These are phyloP conservation scores for Didymella arachidicola DNA, from an alignment of 2,329 filamentous ascomycete genomes.

Conservation along the genomic window DNA sequence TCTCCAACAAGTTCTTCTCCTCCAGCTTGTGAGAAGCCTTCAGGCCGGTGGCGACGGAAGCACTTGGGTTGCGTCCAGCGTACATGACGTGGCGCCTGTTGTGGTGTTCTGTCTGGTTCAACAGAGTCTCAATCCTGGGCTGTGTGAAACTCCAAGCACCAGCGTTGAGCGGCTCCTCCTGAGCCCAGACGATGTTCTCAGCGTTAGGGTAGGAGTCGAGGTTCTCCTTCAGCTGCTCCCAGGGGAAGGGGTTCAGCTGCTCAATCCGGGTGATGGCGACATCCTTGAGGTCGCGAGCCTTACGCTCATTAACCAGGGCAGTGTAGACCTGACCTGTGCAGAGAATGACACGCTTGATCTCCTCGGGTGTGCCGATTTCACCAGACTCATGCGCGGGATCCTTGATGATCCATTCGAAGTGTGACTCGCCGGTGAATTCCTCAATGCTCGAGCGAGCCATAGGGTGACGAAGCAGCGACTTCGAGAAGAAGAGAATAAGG, in stretches of 20 bases:
- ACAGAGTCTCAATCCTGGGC: constrained; percentile 92
- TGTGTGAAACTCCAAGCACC: constrained; percentile 98
- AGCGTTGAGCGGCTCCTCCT: constrained; percentile 97
- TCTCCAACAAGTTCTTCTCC: constrained; percentile 80
- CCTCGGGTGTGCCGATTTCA: constrained; percentile 77
- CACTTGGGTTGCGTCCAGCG: constrained; percentile 90
- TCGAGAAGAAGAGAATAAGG: constrained; percentile 97
- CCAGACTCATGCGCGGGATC: constrained; percentile 83
- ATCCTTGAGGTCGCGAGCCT: constrained; percentile 84
- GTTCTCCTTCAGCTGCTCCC: constrained; percentile 96
- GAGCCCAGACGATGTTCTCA: constrained; percentile 95
- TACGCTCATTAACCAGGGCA: constrained; percentile 88
- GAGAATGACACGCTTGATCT: constrained; percentile 93
- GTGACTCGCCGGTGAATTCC: constrained; percentile 87
- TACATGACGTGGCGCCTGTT: constrained; percentile 97
- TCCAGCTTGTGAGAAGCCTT: constrained; percentile 91
- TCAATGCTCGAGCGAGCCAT: constrained; percentile 87
- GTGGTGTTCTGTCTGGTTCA: constrained; percentile 93
- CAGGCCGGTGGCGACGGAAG: constrained; percentile 90
- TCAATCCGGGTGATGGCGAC: constrained; percentile 95
- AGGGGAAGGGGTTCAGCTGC: constrained; percentile 98
- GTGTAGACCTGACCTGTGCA: constrained; percentile 96
- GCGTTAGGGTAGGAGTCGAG: constrained; percentile 97
- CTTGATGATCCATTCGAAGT: constrained; percentile 96
- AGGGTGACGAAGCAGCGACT: constrained; percentile 93